phyloP scores from a whole-genome alignment of 352 stramenopile species.

The Phytopythium litorale region DNA sequence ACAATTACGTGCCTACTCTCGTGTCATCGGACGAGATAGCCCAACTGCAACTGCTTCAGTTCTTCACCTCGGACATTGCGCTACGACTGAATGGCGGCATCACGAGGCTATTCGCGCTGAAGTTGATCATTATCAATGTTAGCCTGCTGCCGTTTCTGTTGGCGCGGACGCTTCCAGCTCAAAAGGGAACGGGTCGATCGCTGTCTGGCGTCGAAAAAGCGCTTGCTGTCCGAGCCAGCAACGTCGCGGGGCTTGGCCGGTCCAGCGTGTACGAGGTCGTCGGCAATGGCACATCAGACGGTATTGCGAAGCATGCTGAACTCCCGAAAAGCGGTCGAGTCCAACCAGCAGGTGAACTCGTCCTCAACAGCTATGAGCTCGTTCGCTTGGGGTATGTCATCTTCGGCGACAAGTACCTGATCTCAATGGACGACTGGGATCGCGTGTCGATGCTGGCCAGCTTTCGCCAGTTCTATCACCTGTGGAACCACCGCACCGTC shows the following conservation, averaged over 20 bases:
- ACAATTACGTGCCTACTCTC: slow-evolving; percentile 2
- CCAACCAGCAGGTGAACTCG: background rate
- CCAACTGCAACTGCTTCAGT: background rate
- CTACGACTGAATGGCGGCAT: slow-evolving; percentile 12
- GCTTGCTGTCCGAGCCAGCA: slow-evolving; percentile 24
- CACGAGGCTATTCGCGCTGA: background rate
- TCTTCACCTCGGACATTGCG: slow-evolving; percentile 12
- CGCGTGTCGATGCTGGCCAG: slow-evolving; percentile 1
- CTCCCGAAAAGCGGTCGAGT: background rate
- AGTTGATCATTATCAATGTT: background rate
- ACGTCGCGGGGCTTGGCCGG: slow-evolving; percentile 21
- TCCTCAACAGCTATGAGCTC: slow-evolving; percentile 4
- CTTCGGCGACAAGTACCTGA: slow-evolving; percentile 7
- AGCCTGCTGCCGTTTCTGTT: background rate
- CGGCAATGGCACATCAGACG: no score
- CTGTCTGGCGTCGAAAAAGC: slow-evolving; percentile 18
- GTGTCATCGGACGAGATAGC: slow-evolving; percentile 13
- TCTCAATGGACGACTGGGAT: slow-evolving; percentile 8
- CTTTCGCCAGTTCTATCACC: slow-evolving; percentile 4
- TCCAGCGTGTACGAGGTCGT: slow-evolving; percentile 22
- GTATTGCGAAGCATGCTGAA: background rate
- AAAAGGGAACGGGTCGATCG: background rate
- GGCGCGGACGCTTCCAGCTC: slow-evolving; percentile 1
- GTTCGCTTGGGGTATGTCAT: slow-evolving; percentile 5
- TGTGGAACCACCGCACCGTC: slow-evolving; percentile 10